phyloP scores from a whole-genome alignment of 768 basidiomycete genomes.

The Daedalea quercina region DNA sequence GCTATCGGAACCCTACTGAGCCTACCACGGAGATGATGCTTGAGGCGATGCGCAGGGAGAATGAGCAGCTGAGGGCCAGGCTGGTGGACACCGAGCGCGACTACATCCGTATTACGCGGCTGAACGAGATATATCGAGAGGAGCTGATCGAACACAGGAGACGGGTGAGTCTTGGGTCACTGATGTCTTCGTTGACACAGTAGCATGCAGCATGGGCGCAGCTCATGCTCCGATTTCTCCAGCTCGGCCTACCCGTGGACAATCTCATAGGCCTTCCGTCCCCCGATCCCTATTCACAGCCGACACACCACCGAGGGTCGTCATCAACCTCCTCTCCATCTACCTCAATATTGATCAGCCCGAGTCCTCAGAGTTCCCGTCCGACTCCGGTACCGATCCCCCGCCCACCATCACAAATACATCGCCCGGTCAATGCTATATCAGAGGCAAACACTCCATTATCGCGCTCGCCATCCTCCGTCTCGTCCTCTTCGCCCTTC shows the following conservation, averaged over 20 bases:
- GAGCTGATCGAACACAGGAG: slow-evolving; percentile 74
- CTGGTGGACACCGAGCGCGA: slow-evolving; percentile 73
- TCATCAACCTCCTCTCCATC: slow-evolving; percentile 41
- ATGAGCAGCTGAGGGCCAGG: slow-evolving; percentile 61
- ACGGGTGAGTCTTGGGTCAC: slow-evolving; percentile 44
- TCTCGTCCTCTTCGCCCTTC: slow-evolving; percentile 58
- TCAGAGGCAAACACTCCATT: slow-evolving; percentile 54
- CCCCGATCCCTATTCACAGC: slow-evolving; percentile 63
- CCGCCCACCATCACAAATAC: slow-evolving; percentile 57
- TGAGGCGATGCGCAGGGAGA: slow-evolving; percentile 72
- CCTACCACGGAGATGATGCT: slow-evolving; percentile 55
- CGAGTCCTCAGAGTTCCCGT: slow-evolving; percentile 19
- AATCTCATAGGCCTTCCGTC: slow-evolving; percentile 68
- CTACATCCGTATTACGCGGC: slow-evolving; percentile 61
- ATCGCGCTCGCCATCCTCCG: slow-evolving; percentile 55
- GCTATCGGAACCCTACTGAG: slow-evolving; percentile 12
- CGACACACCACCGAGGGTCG: slow-evolving; percentile 52
- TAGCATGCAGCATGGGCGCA: too few species aligned
- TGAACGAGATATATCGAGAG: slow-evolving; percentile 82
- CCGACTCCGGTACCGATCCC: slow-evolving; percentile 59
- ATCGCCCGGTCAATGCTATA: slow-evolving; percentile 41
- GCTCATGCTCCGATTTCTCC: too few species aligned
- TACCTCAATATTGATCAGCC: slow-evolving; percentile 33
- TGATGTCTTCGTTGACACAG: too few species aligned
- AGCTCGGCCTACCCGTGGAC: slow-evolving; percentile 76